Evolutionary conservation across 2,329 filamentous ascomycete species (phyloP), one percentile per base, ranked within the genome.

Genomic region (Fusarium nurragi): DNA sequence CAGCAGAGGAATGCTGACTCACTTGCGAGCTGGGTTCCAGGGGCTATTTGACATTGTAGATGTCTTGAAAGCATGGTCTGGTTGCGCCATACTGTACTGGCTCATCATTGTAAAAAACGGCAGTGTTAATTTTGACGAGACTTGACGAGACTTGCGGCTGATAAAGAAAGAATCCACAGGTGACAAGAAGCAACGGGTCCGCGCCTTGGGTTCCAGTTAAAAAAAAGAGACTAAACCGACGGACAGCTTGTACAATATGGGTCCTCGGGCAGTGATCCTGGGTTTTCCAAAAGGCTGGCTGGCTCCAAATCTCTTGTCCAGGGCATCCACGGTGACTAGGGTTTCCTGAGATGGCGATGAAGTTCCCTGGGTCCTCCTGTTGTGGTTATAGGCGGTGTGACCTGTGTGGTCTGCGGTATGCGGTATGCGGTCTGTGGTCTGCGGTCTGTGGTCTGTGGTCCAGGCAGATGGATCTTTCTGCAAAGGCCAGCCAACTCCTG

Each of bases 21-120:
- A 86, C 84, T 83, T 86, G 77, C 80, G 82, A 67, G 80, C 77
- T 65, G 81, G 73, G 65, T 80, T 79, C 83, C 83, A 85, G 56
- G 81, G 78, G 68, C 81, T 78, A 74, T 78, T 79, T 61, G 81
- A 75, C 74, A 79, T 78, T 71, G 76, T 76, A 67, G 81, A 72
- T 64, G 75, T 77, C 72, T 78, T 80, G 75, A 83, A 84, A 63
- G 78, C 76, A 77, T 81, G 77, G 51, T 83, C 79, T 71, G 79
- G 77, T 65, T 81, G 80, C 40, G 79, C 77, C 80, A 83, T 81
- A 64, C 78, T 75, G 71, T 75, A 73, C 59, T 74, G 73, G 70
- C 75, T 75, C 76, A 77, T 77, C 69, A 70, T 74, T 71, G 56
- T 53, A 65, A 66, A 69, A 65, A 58, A 48, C 57, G 63, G 59